Percentiles rank a stretch among this genome's conserved stretches.
These are phyloP conservation scores for Allium fistulosum DNA, from an alignment of 106 monocot genomes.

Conservation along the genomic window DNA sequence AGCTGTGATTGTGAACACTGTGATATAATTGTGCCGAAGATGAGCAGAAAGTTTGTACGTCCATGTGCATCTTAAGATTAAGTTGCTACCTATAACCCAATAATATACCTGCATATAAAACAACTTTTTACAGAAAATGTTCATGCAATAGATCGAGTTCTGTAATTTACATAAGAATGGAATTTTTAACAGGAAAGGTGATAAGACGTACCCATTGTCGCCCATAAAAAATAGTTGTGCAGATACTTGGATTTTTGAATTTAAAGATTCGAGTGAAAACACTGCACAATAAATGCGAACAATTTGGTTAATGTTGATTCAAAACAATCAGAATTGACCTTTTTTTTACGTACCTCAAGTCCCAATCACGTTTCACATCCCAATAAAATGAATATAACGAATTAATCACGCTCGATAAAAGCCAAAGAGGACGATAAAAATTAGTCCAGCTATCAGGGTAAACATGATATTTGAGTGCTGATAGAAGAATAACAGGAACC, in stretches of 20 bases:
- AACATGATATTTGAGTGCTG: constrained; percentile 92
- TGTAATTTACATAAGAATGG: not conserved
- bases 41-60: constrained; percentile 96
- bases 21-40: constrained; percentile 92
- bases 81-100: constrained; percentile 80
- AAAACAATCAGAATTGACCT: too few relatives aligned
- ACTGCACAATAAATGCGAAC: constrained; percentile 22
- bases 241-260: constrained; percentile 61
- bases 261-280: constrained; percentile 70
- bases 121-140: not conserved
- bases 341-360: constrained; percentile 43
- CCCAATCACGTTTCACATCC: constrained; percentile 92
- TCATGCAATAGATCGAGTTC: not conserved
- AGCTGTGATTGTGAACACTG: constrained; percentile 29
- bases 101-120: constrained; percentile 55
- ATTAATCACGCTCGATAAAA: constrained; percentile 67
- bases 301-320: too few relatives aligned
- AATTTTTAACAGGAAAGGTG: too few relatives aligned
- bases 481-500: constrained; percentile 78
- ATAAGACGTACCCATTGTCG: constrained; percentile 50
- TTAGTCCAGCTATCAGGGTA: constrained; percentile 57
- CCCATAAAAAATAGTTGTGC: constrained; percentile 54
- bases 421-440: constrained; percentile 90
- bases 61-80: constrained; percentile 88
- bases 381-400: constrained; percentile 91